Percentiles rank a stretch among this genome's conserved stretches.
Evolutionary conservation across 257 asterid species (phyloP).

Genomic region (Solanum corneliomulleri): DNA sequence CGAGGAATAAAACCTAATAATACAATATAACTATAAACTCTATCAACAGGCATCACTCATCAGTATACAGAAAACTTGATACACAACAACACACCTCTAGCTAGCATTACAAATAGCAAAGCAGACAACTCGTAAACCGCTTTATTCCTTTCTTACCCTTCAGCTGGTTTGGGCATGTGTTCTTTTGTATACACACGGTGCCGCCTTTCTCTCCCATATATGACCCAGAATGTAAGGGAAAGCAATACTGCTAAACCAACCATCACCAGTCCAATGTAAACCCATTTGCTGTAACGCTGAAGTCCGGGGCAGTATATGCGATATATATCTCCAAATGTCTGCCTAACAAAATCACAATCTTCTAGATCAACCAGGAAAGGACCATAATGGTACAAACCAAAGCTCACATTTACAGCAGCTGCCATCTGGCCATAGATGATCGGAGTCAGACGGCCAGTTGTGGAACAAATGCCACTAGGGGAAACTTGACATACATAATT

Average conservation of each 20-base stretch:
- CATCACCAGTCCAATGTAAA: constrained; percentile 60
- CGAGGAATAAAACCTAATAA: background rate
- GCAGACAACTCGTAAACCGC: background rate
- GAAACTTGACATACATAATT: constrained; percentile 58
- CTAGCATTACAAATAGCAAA: background rate
- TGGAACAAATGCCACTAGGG: constrained; percentile 37
- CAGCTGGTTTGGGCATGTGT: constrained; percentile 10
- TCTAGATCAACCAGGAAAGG: constrained; percentile 61
- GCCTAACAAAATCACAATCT: constrained; percentile 69
- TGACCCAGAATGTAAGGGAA: constrained; percentile 71
- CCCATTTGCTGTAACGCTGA: constrained; percentile 33
- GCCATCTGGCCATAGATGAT: constrained; percentile 49
- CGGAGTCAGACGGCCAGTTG: constrained; percentile 76
- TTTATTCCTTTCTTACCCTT: constrained; percentile 22
- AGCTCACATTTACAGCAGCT: constrained; percentile 59
- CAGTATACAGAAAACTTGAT: background rate
- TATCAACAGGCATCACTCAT: background rate
- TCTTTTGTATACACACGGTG: constrained; percentile 62
- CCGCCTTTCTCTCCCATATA: constrained; percentile 74
- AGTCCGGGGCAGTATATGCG: constrained; percentile 52
- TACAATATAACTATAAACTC: background rate
- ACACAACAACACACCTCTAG: background rate
- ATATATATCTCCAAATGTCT: constrained; percentile 44
- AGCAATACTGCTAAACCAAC: constrained; percentile 63
- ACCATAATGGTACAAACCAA: constrained; percentile 45